Conservation (phyloP, 2,329 filamentous ascomycete genomes). For the Pseudomassariella vexata region DNA sequence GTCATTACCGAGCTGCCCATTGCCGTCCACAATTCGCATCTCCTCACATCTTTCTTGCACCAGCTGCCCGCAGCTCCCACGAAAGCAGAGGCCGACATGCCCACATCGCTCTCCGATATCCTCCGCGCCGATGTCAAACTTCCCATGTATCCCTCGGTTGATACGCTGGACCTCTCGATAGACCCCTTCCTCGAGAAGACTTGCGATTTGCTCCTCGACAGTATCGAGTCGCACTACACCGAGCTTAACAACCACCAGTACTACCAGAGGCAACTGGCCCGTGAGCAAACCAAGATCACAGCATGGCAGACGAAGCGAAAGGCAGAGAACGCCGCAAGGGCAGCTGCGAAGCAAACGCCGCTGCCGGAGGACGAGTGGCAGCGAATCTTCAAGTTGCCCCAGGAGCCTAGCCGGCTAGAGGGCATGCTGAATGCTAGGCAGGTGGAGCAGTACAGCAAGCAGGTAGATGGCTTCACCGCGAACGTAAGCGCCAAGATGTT, state of each 20-base stretch:
- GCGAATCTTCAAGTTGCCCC: conserved; percentile 93
- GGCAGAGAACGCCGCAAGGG: conserved; percentile 83
- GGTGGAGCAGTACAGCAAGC: conserved; percentile 95
- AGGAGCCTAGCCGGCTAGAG: conserved; percentile 88
- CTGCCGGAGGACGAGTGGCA: conserved; percentile 98
- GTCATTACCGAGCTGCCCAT: conserved; percentile 89
- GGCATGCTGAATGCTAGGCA: conserved; percentile 92
- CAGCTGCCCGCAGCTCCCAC: conserved; percentile 70
- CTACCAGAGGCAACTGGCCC: conserved; percentile 88
- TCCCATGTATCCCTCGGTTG: conserved; percentile 81
- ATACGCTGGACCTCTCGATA: conserved; percentile 85
- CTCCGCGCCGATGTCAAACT: conserved; percentile 55
- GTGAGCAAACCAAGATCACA: conserved; percentile 94
- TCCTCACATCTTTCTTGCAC: conserved; percentile 91
- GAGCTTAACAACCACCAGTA: conserved; percentile 98
- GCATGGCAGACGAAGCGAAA: conserved; percentile 97
- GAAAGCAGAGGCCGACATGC: conserved; percentile 65
- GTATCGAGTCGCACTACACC: conserved; percentile 96
- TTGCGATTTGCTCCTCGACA: conserved; percentile 90
- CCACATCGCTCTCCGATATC: conserved; percentile 73
- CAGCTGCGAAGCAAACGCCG: conserved; percentile 78
- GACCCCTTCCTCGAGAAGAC: conserved; percentile 98
- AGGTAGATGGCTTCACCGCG: conserved; percentile 93
- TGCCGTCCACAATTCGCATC: conserved; percentile 91
- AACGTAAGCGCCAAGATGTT: conserved; percentile 97